phyloP scores from a whole-genome alignment of 1,284 basidiomycete species.

The Sutorius eximius region DNA sequence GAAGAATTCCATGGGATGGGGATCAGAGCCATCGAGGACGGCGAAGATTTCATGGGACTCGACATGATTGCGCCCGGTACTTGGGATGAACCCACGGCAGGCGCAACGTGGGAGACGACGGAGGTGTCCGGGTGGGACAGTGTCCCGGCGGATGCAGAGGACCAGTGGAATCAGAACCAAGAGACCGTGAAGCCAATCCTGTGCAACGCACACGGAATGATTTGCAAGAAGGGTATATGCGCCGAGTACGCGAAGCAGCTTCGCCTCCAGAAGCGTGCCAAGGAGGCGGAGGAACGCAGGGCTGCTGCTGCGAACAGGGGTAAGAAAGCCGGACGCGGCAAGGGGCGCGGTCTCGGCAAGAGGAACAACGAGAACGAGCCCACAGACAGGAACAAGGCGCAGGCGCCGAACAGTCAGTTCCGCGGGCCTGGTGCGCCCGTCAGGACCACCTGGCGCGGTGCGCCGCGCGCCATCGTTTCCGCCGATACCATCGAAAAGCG shows the following conservation, averaged over 20 bases:
- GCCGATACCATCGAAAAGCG: conserved; percentile 27
- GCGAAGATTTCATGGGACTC: conserved; percentile 18
- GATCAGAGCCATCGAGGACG: conserved; percentile 14
- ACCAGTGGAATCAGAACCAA: conserved; percentile 19
- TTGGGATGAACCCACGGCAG: conserved; percentile 13
- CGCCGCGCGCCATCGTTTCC: conserved; percentile 29
- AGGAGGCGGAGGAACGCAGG: conserved; percentile 19
- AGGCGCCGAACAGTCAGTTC: conserved; percentile 24
- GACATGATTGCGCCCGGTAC: conserved; percentile 27
- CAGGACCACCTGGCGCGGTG: conserved; percentile 34
- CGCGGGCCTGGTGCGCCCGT: conserved; percentile 36
- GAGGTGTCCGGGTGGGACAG: conserved; percentile 1
- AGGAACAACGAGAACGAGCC: conserved; percentile 6
- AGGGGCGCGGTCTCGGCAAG: conserved; percentile 9
- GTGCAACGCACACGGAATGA: conserved; percentile 41
- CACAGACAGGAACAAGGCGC: conserved; percentile 2
- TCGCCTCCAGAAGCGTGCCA: conserved; percentile 31
- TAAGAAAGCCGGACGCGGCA: conserved; percentile 17
- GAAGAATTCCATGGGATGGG: conserved; percentile 31
- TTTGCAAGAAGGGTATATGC: conserved; percentile 49
- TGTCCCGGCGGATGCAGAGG: conserved; percentile 22
- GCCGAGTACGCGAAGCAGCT: conserved; percentile 38
- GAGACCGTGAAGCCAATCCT: conserved; percentile 20
- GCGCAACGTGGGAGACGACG: conserved; percentile 12
- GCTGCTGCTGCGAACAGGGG: conserved; percentile 21